These are phyloP conservation scores for Annona squamosa DNA, from an alignment of 164 flowering plant species.

Conservation along the genomic window DNA sequence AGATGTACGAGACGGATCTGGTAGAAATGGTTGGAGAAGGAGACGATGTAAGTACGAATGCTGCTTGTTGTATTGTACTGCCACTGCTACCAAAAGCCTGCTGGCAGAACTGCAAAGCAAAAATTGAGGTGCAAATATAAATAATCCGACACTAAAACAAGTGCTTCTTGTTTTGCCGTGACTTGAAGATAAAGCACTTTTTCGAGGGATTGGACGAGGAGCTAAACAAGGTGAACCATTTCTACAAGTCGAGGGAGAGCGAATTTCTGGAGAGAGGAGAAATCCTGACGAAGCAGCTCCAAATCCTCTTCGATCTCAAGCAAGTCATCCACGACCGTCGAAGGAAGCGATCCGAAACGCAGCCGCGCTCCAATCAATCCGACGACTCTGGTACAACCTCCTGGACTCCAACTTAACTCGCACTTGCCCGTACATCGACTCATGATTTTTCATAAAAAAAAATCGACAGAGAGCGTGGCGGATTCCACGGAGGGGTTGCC, in stretches of 20 bases:
- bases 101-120: background rate
- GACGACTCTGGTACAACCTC: conserved; percentile 36
- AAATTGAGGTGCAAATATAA: background rate
- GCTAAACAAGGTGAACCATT: conserved; percentile 63
- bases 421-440: no score
- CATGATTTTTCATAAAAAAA: no score
- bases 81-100: background rate
- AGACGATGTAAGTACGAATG: conserved; percentile 53
- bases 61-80: no score
- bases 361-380: conserved; percentile 20
- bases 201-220: conserved; percentile 69
- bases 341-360: conserved; percentile 16
- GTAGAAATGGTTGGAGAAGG: conserved; percentile 59
- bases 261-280: conserved; percentile 76
- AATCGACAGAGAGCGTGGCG: conserved; percentile 25
- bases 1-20: conserved; percentile 48
- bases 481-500: conserved; percentile 23
- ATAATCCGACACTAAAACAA: background rate
- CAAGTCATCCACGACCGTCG: conserved; percentile 44
- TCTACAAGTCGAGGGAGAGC: conserved; percentile 49
- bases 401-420: no score
- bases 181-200: conserved; percentile 43
- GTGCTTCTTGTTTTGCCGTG: background rate
- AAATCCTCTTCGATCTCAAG: conserved; percentile 51
- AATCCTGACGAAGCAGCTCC: conserved; percentile 56